Conservation (phyloP, 345 rosid genomes). For the Syzygium jambos region DNA sequence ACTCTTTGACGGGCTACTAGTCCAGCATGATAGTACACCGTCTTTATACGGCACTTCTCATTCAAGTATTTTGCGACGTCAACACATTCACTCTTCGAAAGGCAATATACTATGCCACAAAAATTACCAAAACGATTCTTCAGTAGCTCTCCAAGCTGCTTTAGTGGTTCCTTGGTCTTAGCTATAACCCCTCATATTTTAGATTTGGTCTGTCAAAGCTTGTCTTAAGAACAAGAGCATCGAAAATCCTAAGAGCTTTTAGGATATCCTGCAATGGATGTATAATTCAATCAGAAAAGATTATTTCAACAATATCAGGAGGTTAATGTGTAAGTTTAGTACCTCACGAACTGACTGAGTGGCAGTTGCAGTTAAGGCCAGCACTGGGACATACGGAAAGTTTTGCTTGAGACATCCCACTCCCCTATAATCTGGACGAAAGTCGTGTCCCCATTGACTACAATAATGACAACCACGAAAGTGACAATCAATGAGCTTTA, state of each 20-base stretch:
- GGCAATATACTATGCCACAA: constrained; percentile 82
- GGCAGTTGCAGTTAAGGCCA: constrained; percentile 77
- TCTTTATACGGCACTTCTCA: no score
- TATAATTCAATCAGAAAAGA: no score
- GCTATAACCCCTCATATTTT: constrained; percentile 65
- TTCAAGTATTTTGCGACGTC: constrained; percentile 27
- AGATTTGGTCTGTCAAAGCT: constrained; percentile 90
- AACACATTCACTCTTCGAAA: constrained; percentile 78
- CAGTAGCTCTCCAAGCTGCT: constrained; percentile 72
- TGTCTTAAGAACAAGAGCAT: constrained; percentile 72
- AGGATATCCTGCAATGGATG: constrained; percentile 51
- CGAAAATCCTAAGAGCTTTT: constrained; percentile 55
- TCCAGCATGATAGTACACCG: no score
- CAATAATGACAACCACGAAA: not conserved
- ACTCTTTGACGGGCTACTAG: no score
- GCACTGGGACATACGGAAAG: constrained; percentile 60
- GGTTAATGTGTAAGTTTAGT: no score
- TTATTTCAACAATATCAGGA: no score
- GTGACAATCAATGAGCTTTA: not conserved
- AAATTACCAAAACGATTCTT: constrained; percentile 36
- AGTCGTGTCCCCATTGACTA: constrained; percentile 75
- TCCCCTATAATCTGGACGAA: constrained; percentile 77
- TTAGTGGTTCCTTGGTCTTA: constrained; percentile 66
- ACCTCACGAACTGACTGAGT: constrained; percentile 52
- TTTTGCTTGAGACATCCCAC: constrained; percentile 74